phyloP scores from a whole-genome alignment of 2,329 filamentous ascomycete genomes.

The Trichophyton mentagrophytes region DNA sequence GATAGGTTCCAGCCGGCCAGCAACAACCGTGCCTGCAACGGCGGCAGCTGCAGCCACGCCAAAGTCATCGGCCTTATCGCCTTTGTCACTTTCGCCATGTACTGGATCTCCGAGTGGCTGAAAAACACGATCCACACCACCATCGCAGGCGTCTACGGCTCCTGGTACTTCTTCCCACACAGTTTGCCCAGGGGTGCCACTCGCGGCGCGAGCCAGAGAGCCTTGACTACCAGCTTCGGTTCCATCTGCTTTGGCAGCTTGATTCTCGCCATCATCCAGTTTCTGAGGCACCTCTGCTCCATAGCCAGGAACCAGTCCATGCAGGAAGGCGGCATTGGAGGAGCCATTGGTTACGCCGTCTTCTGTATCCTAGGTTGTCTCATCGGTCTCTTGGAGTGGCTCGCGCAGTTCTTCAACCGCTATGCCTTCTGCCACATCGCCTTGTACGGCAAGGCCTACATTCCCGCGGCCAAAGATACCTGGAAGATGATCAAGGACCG shows the following conservation, averaged over 20 bases:
- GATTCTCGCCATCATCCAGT: constrained; percentile 75
- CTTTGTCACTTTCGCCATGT: constrained; percentile 81
- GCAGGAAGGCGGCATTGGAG: constrained; percentile 22
- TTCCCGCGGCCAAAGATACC: constrained; percentile 75
- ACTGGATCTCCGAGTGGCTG: constrained; percentile 87
- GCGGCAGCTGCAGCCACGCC: constrained; percentile 52
- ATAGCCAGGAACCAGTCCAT: constrained; percentile 27
- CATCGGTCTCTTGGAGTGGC: constrained; percentile 69
- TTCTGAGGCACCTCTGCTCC: constrained; percentile 67
- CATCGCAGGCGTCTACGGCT: constrained; percentile 77
- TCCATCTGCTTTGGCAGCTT: constrained; percentile 79
- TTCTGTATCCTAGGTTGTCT: constrained; percentile 69
- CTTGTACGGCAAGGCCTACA: constrained; percentile 78
- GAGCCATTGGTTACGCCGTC: constrained; percentile 50
- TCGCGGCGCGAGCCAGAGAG: constrained; percentile 65
- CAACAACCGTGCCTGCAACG: constrained; percentile 42
- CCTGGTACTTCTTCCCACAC: constrained; percentile 69
- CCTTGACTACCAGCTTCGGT: constrained; percentile 83
- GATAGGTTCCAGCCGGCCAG: constrained; percentile 59
- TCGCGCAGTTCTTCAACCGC: constrained; percentile 75
- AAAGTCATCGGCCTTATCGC: constrained; percentile 75
- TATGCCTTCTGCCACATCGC: constrained; percentile 91
- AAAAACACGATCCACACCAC: constrained; percentile 88
- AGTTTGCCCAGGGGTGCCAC: constrained; percentile 63
- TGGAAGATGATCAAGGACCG: constrained; percentile 87